Base-by-base conservation (phyloP, 2,329 filamentous ascomycete species). In the Aspergillus pseudoterreus region DNA sequence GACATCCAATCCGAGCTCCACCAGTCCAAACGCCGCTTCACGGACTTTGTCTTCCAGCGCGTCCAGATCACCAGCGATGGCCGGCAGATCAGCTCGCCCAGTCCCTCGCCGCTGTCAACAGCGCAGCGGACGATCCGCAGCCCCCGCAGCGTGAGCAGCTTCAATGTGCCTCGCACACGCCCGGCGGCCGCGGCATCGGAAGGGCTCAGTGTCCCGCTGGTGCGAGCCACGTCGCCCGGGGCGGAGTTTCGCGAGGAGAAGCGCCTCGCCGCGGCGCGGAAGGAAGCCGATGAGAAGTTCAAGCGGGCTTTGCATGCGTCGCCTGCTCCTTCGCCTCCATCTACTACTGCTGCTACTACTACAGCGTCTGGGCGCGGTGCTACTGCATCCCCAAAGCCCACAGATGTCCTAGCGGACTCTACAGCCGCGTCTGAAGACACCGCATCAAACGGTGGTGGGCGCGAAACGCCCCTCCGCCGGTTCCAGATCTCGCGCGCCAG, bases 21-120 rank as follows among this genome's bases (percentile, higher is more conserved):
- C 45, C 72, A 73, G 54, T 72, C 66, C n/a, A 77, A 76, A 57
- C 69, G 74, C 45, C 71, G 75, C n/a, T 75, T 75, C 54, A 76
- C 74, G 43, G 73, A 77, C 59, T 77, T 74, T 56, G 68, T 75
- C 57, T 77, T 77, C 53, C 71, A 75, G 50, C 66, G 74, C 43
- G 67, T 77, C 43, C 64, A 65, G 24, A 56, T 63, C 47, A 59
- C 54, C 51, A 56, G 50, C 27, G 56, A 58, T 47, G 57, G 45
- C 32, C 43, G 12, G 22, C 14, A 38, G 35, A 17, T 8, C 35
- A 49, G 54, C 12, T 49, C 62, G 10, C 27, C 49, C 12, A 54
- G 54, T 19, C 43, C 53, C 38, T 58, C 58, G 2, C 52, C 54
- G 12, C 47, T 60, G 8, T 53, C 59, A 47, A 57, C 62, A 6